Conservation (phyloP, 805 yeast genomes). For the Suhomyces canberraensis region DNA sequence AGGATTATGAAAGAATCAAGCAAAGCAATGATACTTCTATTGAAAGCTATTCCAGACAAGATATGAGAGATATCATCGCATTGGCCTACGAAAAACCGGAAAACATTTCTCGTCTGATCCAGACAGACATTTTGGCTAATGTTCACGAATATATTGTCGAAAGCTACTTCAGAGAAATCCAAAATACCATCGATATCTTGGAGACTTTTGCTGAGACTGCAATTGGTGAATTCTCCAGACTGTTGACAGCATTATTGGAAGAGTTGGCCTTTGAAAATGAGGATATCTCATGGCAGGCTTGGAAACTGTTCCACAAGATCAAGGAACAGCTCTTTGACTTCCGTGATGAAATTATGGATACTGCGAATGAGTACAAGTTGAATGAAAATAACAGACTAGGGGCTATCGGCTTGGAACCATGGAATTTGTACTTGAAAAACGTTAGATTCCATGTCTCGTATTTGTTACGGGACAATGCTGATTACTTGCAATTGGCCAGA, state of each 20-base stretch:
- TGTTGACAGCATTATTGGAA: conserved; percentile 50
- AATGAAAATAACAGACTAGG: conserved; percentile 10
- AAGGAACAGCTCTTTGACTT: conserved; percentile 53
- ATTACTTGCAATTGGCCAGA: conserved; percentile 44
- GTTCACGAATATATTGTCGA: conserved; percentile 26
- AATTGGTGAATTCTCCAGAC: conserved; percentile 60
- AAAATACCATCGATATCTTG: conserved; percentile 56
- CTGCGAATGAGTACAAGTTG: conserved; percentile 20
- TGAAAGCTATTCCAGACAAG: conserved; percentile 29
- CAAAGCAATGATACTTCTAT: conserved; percentile 12
- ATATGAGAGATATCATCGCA: conserved; percentile 32
- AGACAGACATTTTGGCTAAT: conserved; percentile 18
- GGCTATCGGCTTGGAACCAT: conserved; percentile 32
- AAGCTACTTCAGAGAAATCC: conserved; percentile 30
- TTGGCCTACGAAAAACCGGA: conserved; percentile 23
- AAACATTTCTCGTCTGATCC: conserved; percentile 19
- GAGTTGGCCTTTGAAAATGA: conserved; percentile 38
- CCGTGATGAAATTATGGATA: conserved; percentile 49
- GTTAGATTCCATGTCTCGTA: conserved; percentile 46
- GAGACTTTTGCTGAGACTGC: conserved; percentile 74
- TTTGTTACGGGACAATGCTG: conserved; percentile 58
- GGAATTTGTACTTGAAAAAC: conserved; percentile 35
- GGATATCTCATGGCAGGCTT: conserved; percentile 21
- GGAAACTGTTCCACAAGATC: conserved; percentile 55
- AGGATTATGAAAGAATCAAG: conserved; percentile 30